Evolutionary conservation across 177 flowering plant species (phyloP), one percentile per base, ranked within the genome.

Genomic region (Tripterygium wilfordii): DNA sequence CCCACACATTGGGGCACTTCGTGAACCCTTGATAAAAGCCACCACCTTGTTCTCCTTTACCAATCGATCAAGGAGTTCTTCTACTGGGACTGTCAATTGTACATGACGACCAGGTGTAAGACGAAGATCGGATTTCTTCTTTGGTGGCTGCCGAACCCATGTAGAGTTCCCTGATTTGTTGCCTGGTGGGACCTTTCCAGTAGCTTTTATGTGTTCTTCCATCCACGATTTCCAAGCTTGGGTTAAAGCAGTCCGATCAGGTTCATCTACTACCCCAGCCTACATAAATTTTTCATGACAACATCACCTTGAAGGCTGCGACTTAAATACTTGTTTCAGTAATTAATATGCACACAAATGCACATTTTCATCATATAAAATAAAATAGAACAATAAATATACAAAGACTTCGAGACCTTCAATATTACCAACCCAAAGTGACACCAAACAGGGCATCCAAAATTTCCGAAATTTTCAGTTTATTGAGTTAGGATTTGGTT

Each of bases 211-310:
- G 66, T 86, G 82, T 61, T 88, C 96, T 72, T 92, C 96, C 91
- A 92, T 80, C 98, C 98, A 92, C 64, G 94, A 72, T 64, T 88
- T 92, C 98, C 96, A 92, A 12, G 96, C 96, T 59, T 79, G 63
- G 6, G 85, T 86, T 36, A 92, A 66, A 42, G 82, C 71, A 17
- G 79, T 49, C 68, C 79, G 76, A 45, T 84, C 91, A 10, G 96
- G 88, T 7, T 84, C 82, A 51, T 74, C 82, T 14, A 92, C 83
- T 31, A 81, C 66, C 10, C 73, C 83, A 38, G 76, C 80, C 98
- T 91, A 49, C 62, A 57, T n/a, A 13, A 46, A 25, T 35, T 53
- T 19, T 45, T 4, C 33, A 17, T 5, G 3, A 15, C 21, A 31
- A 44, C 40, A 28, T 42, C n/a, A 29, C 3, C 17, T 2, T 16